Evolutionary conservation across 2,329 filamentous ascomycete genomes (phyloP).

Genomic region (Fusarium irregulare): DNA sequence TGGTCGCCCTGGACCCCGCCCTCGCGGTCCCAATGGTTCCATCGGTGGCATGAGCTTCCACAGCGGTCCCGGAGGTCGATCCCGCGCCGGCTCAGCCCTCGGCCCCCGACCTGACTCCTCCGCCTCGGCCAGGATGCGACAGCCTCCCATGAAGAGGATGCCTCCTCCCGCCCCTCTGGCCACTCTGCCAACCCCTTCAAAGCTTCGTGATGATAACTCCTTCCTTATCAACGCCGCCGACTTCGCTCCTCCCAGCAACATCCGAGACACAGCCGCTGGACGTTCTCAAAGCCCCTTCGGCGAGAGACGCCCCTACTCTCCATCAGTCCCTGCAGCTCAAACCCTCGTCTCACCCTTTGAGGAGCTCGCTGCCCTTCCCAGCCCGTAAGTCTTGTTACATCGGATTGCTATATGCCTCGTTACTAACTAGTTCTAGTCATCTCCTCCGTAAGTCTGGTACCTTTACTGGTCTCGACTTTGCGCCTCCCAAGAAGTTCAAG

Average conservation of each 20-base stretch:
- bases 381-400: conserved; percentile 75
- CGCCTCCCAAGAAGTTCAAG: conserved; percentile 79
- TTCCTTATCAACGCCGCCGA: conserved; percentile 76
- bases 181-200: conserved; percentile 85
- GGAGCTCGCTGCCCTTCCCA: conserved; percentile 85
- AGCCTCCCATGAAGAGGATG: conserved; percentile 58
- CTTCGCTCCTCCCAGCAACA: conserved; percentile 82
- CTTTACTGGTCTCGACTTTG: conserved; percentile 84
- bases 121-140: conserved; percentile 61
- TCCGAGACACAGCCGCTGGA: conserved; percentile 76
- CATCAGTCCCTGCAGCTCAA: conserved; percentile 77
- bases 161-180: conserved; percentile 80
- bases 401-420: not conserved
- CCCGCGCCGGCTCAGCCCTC: conserved; percentile 61
- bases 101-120: conserved; percentile 73
- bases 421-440: conserved; percentile 63
- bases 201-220: conserved; percentile 84
- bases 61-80: conserved; percentile 64
- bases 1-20: conserved; percentile 47
- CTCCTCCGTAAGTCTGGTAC: conserved; percentile 80
- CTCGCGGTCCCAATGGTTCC: conserved; percentile 60
- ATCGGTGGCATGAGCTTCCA: conserved; percentile 61
- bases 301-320: conserved; percentile 77
- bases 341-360: conserved; percentile 87
- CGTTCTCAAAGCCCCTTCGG: conserved; percentile 72